Evolutionary conservation across 441 rosid species (phyloP).

Genomic region (Bocquillonia castaneifolia): DNA sequence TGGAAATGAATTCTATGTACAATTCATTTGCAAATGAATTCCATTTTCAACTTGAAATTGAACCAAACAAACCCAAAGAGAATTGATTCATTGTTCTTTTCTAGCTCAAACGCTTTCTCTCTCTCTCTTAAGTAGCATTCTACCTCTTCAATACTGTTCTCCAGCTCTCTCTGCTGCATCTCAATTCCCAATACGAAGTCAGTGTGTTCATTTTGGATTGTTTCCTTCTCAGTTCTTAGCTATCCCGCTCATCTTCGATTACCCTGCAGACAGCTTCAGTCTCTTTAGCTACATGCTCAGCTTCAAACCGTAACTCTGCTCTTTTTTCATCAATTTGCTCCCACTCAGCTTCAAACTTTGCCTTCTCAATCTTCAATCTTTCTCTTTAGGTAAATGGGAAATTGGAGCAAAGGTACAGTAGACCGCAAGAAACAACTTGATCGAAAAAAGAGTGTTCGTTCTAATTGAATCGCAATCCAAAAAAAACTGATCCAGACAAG

Average conservation of each 20-base stretch:
- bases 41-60: too few relatives aligned
- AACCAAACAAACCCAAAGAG: too few relatives aligned
- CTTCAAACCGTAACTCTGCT: constrained; percentile 65
- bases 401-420: too few relatives aligned
- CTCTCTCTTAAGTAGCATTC: constrained; percentile 40
- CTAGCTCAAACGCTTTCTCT: constrained; percentile 74
- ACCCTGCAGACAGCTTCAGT: constrained; percentile 57
- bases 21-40: too few relatives aligned
- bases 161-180: constrained; percentile 74
- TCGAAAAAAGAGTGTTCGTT: too few relatives aligned
- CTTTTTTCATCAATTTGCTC: constrained; percentile 88
- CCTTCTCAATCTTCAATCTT: constrained; percentile 67
- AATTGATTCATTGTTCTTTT: constrained; percentile 62
- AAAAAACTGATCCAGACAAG: too few relatives aligned
- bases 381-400: too few relatives aligned
- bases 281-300: constrained; percentile 51
- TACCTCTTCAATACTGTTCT: constrained; percentile 63
- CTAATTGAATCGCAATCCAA: too few relatives aligned
- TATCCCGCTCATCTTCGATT: constrained; percentile 77
- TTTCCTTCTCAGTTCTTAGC: constrained; percentile 63
- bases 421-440: too few relatives aligned
- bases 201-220: constrained; percentile 73
- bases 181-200: constrained; percentile 75
- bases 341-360: constrained; percentile 91
- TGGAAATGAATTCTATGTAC: too few relatives aligned